phyloP scores from a whole-genome alignment of 1,139 yeast genomes.

The Yamadazyma dendronema region DNA sequence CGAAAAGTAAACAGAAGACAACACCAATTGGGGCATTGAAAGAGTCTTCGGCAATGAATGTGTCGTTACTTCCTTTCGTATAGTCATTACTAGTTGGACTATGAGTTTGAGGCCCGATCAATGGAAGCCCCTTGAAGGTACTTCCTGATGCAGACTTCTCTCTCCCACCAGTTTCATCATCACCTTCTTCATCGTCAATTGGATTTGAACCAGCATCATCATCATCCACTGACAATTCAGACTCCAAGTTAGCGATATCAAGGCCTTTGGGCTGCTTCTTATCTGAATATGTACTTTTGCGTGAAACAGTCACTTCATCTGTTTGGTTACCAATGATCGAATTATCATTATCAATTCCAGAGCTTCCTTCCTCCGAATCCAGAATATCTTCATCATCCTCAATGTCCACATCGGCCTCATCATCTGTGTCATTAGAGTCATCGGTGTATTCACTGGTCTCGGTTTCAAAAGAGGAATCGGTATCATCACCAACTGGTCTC shows the following conservation, averaged over 20 bases:
- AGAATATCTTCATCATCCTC: conserved; percentile 1
- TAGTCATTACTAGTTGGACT: conserved; percentile 40
- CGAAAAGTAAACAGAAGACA: conserved; percentile 67
- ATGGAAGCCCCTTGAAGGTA: conserved; percentile 35
- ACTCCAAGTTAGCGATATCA: conserved; percentile 7
- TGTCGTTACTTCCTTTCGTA: conserved; percentile 57
- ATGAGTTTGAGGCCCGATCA: conserved; percentile 40
- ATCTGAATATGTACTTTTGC: neutral
- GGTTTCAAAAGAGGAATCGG: conserved; percentile 2
- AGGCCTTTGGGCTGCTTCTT: neutral
- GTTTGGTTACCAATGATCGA: neutral
- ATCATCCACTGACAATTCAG: neutral
- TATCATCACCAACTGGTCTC: conserved; percentile 3
- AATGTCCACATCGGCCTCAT: conserved; percentile 1
- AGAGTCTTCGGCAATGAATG: conserved; percentile 58
- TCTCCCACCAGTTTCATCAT: conserved; percentile 2
- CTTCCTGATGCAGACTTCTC: conserved; percentile 1
- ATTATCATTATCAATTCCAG: neutral
- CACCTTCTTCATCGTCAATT: conserved; percentile 1
- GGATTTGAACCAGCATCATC: conserved; percentile 6
- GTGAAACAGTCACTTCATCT: neutral
- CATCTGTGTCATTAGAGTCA: neutral
- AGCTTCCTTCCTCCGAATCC: neutral
- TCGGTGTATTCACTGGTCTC: conserved; percentile 1
- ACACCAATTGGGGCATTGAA: conserved; percentile 81